phyloP scores from a whole-genome alignment of 768 basidiomycete species.

The Tulasnella sp. region DNA sequence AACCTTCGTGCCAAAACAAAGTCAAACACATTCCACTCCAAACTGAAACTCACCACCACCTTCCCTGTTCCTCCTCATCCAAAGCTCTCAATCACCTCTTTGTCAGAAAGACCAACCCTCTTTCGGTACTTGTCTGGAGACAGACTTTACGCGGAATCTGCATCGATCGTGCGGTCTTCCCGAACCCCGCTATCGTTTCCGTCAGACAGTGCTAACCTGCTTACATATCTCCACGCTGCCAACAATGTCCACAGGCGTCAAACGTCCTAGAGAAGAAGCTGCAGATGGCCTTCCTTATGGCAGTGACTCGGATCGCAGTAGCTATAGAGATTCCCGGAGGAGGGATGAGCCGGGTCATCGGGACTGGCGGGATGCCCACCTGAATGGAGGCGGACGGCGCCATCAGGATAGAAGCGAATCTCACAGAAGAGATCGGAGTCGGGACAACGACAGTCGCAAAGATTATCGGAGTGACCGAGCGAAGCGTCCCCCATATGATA shows the following conservation, averaged over 20 bases:
- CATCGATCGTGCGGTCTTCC: constrained; percentile 35
- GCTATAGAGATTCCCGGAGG: constrained; percentile 19
- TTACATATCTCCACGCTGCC: constrained; percentile 12
- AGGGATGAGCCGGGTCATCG: constrained; percentile 50
- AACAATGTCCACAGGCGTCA: constrained; percentile 35
- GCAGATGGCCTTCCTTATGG: constrained; percentile 32
- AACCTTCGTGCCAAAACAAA: not conserved
- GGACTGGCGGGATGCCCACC: constrained; percentile 72
- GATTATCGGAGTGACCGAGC: constrained; percentile 6
- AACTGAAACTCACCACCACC: constrained; percentile 19
- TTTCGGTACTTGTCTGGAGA: not conserved
- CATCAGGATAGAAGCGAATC: constrained; percentile 11
- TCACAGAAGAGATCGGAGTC: constrained; percentile 34
- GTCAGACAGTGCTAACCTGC: constrained; percentile 32
- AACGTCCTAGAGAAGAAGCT: constrained; percentile 32
- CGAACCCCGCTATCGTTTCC: constrained; percentile 28
- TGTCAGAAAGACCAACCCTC: not conserved
- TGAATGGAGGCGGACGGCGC: constrained; percentile 46
- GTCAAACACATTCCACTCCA: not conserved
- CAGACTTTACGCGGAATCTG: constrained; percentile 22
- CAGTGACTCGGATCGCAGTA: constrained; percentile 29
- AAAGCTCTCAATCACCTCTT: not conserved
- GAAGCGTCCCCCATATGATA: constrained; percentile 3
- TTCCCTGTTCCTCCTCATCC: not conserved
- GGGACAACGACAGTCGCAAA: constrained; percentile 40